Evolutionary conservation across 164 flowering plant species (phyloP).

Genomic region (Liriodendron chinense): DNA sequence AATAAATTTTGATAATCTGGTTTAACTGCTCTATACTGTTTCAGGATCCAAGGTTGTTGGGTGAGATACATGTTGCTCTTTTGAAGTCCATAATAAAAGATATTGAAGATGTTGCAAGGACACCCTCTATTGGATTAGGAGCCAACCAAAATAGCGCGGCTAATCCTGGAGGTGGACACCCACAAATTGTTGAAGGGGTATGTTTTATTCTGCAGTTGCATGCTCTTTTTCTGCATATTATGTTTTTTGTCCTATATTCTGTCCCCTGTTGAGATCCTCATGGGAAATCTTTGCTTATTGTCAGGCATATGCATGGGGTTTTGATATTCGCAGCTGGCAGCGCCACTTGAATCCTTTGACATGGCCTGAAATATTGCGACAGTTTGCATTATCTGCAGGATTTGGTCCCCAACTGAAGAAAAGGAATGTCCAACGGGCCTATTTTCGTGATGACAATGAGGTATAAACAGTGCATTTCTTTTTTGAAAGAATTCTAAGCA

Average conservation of each 20-base stretch:
- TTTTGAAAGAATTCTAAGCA: background rate
- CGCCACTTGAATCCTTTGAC: slow-evolving; percentile 71
- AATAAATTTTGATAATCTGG: background rate
- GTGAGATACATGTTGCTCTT: slow-evolving; percentile 83
- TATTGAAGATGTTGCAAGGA: slow-evolving; percentile 90
- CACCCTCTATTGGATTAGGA: slow-evolving; percentile 64
- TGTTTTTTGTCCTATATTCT: background rate
- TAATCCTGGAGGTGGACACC: slow-evolving; percentile 93
- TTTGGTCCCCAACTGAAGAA: slow-evolving; percentile 80
- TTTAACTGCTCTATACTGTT: slow-evolving; percentile 8
- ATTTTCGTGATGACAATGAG: slow-evolving; percentile 69
- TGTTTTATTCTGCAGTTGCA: slow-evolving; percentile 9
- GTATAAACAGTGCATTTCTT: slow-evolving; percentile 18
- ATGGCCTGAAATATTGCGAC: slow-evolving; percentile 92
- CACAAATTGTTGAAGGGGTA: slow-evolving; percentile 92
- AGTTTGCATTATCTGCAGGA: slow-evolving; percentile 81
- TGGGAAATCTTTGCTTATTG: background rate
- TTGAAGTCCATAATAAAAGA: slow-evolving; percentile 74
- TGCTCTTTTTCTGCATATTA: background rate
- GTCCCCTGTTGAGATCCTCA: background rate
- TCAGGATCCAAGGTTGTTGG: slow-evolving; percentile 80
- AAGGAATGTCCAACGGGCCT: slow-evolving; percentile 37
- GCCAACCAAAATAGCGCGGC: slow-evolving; percentile 59
- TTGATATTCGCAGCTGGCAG: slow-evolving; percentile 85
- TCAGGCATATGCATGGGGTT: slow-evolving; percentile 98